Base-by-base conservation (phyloP, 257 asterid species). In the Cruciata laevipes region DNA sequence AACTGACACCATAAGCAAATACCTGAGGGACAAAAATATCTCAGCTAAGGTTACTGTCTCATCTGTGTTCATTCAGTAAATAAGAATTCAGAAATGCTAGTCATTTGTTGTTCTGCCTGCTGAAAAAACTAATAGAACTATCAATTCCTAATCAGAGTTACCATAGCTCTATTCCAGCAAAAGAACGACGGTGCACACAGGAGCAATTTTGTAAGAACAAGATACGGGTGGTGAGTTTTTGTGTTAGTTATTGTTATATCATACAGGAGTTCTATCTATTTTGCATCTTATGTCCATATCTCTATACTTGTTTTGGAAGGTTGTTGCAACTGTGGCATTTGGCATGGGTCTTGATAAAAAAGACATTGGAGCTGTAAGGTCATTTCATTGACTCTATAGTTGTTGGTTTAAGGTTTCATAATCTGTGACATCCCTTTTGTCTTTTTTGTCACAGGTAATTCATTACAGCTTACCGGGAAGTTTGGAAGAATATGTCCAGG, bases 281-380 rank as follows among this genome's bases (percentile, higher is more conserved):
- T 42, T 32, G 47, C 47, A 56, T 12, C 42, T 56, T 61, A n/a
- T 14, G 63, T 35, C 57, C 63, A 18, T 18, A 61, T 53, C 9
- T 27, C 52, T 78, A 71, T 49, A 21, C 63, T 73, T 62, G 73
- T 83, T 69, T 66, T 83, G 70, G 70, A 82, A 93, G 99, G 92
- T 93, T 82, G 99, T 93, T 76, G 99, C 99, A 70, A 93, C 99
- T 32, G 99, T 93, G 55, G 97, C 99, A 76, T 93, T 93, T 16
- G 97, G 99, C 77, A 90, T 93, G 99, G 99, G 99, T 67, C 97
- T 93, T 73, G 91, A 93, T 76, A 93, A 93, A 84, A 87, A 87
- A 59, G 97, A 93, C 67, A 86, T 93, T 80, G 97, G 94, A 75
- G 99, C 97, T 68, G 99, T 93, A 86, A 86, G 96, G 67, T 70